Evolutionary conservation across 2,329 filamentous ascomycete species (phyloP), one percentile per base, ranked within the genome.

Genomic region (Daldinia sp.): DNA sequence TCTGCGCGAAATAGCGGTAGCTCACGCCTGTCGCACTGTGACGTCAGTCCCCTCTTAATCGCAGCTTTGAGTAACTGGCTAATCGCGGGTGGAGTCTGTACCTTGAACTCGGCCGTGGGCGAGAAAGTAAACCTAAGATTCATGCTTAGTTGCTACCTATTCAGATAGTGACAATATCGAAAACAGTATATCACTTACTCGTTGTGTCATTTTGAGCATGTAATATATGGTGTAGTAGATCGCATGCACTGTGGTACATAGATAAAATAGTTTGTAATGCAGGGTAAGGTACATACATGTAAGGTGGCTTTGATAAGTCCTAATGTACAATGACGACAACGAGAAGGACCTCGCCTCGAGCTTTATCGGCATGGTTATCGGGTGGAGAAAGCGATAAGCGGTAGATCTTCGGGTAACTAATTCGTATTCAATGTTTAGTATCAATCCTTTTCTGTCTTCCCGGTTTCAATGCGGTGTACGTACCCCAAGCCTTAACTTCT

Each of bases 61-160:
- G 10, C 42, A 41, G 53, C 53, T 42, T 37, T 39, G 20, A 23
- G 20, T 23, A 23, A 23, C 20, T 23, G 20, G 20, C 20, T 23
- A 23, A 56, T 46, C 26, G 39, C 28, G 15, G 2, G 13, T 9
- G 35, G 6, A 51, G 48, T 60, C 46, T 81, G 68, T 80, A 90
- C 91, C 91, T 85, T 93, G 91, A 12, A 93, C 91, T 42, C 84
- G 84, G 60, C 90, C 91, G 73, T 92, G 88, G 65, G 89, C 90
- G 15, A 87, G 80, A 76, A 90, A 91, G 73, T 88, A 88, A 35
- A 90, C 80, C 88, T 90, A 30, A 23, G 3, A 41, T 56, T 56
- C 26, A 37, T 28, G 26, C 50, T 56, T 30, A 56, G 37, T 30
- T 41, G 7, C 6, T 46, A 63, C 15, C 6, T 46, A 63, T 18